Evolutionary conservation across 805 yeast species (phyloP), one percentile per base, ranked within the genome.

Genomic region (Candida germanica): DNA sequence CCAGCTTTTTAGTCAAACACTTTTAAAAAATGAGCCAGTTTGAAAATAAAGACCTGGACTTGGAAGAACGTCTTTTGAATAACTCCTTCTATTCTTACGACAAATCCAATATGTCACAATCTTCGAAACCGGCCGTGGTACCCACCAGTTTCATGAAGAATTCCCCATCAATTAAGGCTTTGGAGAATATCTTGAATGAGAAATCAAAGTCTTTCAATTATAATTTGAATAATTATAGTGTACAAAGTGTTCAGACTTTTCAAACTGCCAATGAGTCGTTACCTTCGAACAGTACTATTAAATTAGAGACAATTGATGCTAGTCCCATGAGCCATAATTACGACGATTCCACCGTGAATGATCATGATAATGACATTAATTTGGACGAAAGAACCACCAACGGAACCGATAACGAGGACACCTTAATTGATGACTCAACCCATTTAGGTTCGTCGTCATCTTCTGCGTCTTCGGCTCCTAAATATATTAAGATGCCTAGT

Each of bases 91-190:
- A 64, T 43, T 54, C 64, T 31, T 51, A 35, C 29, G 36, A 30
- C 15, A 30, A 35, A 26, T 23, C 30, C 12, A 29, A n/a, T 19
- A 27, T 20, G 4, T 33, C 22, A 11, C n/a, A 27, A 8, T 12
- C 12, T 19, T 12, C 18, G 10, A 33, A 29, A 48, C 61, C 44
- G 36, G 51, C 35, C 50, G 60, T 8, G 41, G 38, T 29, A 9
- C 44, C 44, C 24, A 55, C 70, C 8, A 43, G 49, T 23, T 51
- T 58, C 43, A 66, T 66, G 65, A 57, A 56, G 37, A 49, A 49
- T 19, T 62, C 70, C 20, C 73, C 71, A 5, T 61, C 68, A 6
- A 60, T 67, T 51, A 59, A 61, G 43, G 70, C 71, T 10, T 52
- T 67, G 39, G 72, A 66, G 42, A 45, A 40, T 29, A 61, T 60